Evolutionary conservation across 2,329 filamentous ascomycete genomes (phyloP), one percentile per base, ranked within the genome.

Genomic region (Didymella glomerata): DNA sequence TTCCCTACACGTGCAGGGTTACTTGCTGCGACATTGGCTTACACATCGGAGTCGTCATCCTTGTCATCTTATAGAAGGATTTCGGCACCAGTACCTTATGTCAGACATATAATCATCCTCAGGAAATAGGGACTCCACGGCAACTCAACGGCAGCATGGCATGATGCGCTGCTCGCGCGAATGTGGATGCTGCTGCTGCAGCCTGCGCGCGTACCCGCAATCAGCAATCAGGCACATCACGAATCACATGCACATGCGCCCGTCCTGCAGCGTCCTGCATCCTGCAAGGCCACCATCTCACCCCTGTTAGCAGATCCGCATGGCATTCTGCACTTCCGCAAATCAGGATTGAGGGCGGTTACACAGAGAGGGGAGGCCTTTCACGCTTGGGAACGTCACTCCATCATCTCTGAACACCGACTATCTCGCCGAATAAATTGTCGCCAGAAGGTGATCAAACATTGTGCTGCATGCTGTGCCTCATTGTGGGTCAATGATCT

Each of bases 211-310:
- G 63, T 66, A 58, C 48, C 64, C 67, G 63, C 65, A 65, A 45
- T 48, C 40, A 57, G 46, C 62, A 67, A 68, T 60, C 59, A 65
- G 65, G 64, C 63, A 64, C 61, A 63, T 62, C 61, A 47, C 54
- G 13, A 57, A 61, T 71, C 70, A 73, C 68, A 71, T 68, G 65
- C 62, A 52, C 64, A 65, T 67, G 61, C 63, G 60, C 47, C 36
- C 25, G 32, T 60, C 49, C 45, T 59, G 61, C 59, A 54, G 10
- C 50, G 36, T 57, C 51, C 49, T 60, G 58, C 58, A 48, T 58
- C 25, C 32, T 61, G 56, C 47, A 51, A 50, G 47, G 41, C 51
- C 27, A 41, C 42, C 53, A 9, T 25, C 44, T n/a, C 13, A 64
- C 57, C 67, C 67, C 52, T 67, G 67, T 28, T 54, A 57, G 63